Evolutionary conservation across 2,329 filamentous ascomycete species (phyloP), one percentile per base, ranked within the genome.

Genomic region (Periglandula ipomoeae): DNA sequence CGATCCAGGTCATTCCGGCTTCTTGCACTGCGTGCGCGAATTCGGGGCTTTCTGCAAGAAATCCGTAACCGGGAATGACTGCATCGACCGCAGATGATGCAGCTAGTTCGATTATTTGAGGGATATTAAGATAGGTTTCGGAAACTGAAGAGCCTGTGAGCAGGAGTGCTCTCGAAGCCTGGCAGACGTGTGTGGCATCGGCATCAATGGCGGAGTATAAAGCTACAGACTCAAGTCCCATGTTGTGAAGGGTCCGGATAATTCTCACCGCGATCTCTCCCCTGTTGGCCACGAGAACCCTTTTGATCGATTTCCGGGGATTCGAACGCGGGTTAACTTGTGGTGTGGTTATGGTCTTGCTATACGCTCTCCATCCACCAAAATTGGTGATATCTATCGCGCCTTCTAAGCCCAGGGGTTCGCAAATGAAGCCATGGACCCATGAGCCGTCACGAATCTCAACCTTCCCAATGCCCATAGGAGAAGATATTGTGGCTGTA

Each of bases 251-350:
- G 17, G 85, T 87, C 42, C 75, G 71, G 53, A 82, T 79, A 35
- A 89, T 84, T 49, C 85, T 78, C 64, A 87, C 69, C 20, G 85
- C 85, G 55, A 88, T 88, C 59, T 88, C 84, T 52, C 84, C 85
- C 54, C 85, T 74, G 59, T 89, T 89, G 9, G 85, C 85, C 55
- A 89, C 85, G 1, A 89, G 70, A n/a, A 68, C 56, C 10, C 52
- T 59, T 4, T 56, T 59, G 13, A 66, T 57, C 4, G 30, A 3
- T 8, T 39, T 48, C 17, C 13, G 27, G 11, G 15, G n/a, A 8
- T 26, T 43, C 13, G 47, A 19, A n/a, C 48, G 50, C 30, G n/a
- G 26, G 30, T 8, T 15, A 32, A 8, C 8, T 15, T 32, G 30
- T 32, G 30, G 30, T 32, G 8, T 32, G 15, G 30, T 15, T 48